phyloP scores from a whole-genome alignment of 2,329 filamentous ascomycete species.

The Myotisia sp. region DNA sequence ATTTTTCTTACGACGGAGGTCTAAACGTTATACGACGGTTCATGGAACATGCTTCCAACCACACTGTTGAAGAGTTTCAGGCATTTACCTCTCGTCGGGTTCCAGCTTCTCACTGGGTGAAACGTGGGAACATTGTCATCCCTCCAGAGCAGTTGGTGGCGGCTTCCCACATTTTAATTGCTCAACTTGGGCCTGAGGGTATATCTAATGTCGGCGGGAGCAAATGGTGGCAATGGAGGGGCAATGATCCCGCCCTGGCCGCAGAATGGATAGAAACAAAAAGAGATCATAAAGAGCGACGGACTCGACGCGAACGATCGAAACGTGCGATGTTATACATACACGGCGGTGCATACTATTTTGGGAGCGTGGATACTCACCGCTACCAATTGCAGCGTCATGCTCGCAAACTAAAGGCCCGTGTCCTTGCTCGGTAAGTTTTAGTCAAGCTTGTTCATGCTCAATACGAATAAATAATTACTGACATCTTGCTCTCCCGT shows the following conservation, averaged over 20 bases:
- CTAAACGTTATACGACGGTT: slow-evolving; percentile 77
- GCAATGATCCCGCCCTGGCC: slow-evolving; percentile 47
- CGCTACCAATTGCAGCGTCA: slow-evolving; percentile 97
- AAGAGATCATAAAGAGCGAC: slow-evolving; percentile 59
- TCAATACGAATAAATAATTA: not conserved
- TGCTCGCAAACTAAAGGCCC: slow-evolving; percentile 80
- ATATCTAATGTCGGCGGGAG: slow-evolving; percentile 62
- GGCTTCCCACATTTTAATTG: slow-evolving; percentile 52
- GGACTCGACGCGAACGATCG: slow-evolving; percentile 44
- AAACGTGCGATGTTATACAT: slow-evolving; percentile 83
- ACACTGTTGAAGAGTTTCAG: slow-evolving; percentile 87
- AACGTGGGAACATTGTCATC: slow-evolving; percentile 55
- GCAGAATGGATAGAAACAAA: slow-evolving; percentile 98
- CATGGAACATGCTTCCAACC: slow-evolving; percentile 67
- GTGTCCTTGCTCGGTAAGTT: slow-evolving; percentile 59
- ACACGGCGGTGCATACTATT: slow-evolving; percentile 89
- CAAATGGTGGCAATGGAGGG: slow-evolving; percentile 81
- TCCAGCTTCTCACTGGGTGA: slow-evolving; percentile 76
- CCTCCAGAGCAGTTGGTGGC: slow-evolving; percentile 47
- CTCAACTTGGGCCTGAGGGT: slow-evolving; percentile 65
- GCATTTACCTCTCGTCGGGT: slow-evolving; percentile 86
- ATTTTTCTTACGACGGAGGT: slow-evolving; percentile 89
- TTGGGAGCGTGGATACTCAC: slow-evolving; percentile 90
- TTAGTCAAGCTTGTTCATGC: not conserved
- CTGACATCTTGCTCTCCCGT: slow-evolving; percentile 11